phyloP scores from a whole-genome alignment of 2,329 filamentous ascomycete genomes.

The Fusarium sp. region DNA sequence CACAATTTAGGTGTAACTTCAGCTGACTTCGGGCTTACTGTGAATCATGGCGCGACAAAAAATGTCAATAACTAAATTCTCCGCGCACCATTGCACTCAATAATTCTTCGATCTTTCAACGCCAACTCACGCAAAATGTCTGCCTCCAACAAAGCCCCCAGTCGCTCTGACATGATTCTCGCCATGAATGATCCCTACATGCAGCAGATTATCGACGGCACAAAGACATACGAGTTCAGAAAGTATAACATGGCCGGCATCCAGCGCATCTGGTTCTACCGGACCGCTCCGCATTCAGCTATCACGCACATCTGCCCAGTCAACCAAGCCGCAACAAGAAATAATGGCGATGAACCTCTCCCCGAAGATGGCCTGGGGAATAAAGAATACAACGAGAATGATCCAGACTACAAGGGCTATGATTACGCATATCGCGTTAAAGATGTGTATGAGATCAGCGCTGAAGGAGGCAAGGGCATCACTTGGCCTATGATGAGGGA shows the following conservation, averaged over 20 bases:
- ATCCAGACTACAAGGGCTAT: constrained; percentile 47
- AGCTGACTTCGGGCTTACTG: too few species aligned
- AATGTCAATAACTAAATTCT: too few species aligned
- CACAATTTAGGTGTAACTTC: too few species aligned
- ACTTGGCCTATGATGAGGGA: constrained; percentile 34
- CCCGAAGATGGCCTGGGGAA: constrained; percentile 46
- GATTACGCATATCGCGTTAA: constrained; percentile 49
- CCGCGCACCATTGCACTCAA: background rate
- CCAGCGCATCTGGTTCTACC: constrained; percentile 47
- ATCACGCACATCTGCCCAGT: constrained; percentile 48
- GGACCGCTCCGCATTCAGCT: constrained; percentile 45
- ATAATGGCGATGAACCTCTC: constrained; percentile 22
- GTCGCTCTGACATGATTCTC: constrained; percentile 29
- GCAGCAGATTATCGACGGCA: constrained; percentile 44
- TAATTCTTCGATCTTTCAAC: background rate
- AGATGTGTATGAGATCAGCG: constrained; percentile 41
- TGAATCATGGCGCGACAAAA: too few species aligned
- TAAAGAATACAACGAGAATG: constrained; percentile 43
- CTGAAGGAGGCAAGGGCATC: constrained; percentile 18
- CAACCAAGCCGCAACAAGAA: constrained; percentile 33
- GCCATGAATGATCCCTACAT: constrained; percentile 41
- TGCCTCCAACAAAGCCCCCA: background rate
- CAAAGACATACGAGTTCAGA: constrained; percentile 46
- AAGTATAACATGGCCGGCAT: constrained; percentile 42
- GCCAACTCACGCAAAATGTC: background rate